Evolutionary conservation across 352 stramenopile species (phyloP).

Genomic region (Phytophthora fragariaefolia): DNA sequence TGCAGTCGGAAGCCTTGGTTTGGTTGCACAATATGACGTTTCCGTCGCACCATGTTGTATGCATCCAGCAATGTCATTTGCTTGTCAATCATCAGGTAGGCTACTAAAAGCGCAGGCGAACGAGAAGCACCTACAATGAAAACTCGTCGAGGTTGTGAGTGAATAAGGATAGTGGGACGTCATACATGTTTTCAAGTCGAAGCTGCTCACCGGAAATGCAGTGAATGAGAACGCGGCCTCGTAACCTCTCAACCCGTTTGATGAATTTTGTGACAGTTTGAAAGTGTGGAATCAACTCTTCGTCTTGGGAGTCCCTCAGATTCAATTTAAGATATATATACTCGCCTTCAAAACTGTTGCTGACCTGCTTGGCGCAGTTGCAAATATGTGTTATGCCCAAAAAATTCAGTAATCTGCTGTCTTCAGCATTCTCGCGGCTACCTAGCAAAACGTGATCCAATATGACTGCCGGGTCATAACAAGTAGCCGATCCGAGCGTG

Average conservation of each 20-base stretch:
- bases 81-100: slow-evolving; percentile 79
- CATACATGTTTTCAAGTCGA: not conserved
- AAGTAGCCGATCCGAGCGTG: slow-evolving; percentile 24
- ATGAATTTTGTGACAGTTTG: slow-evolving; percentile 61
- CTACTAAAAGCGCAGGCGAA: slow-evolving; percentile 61
- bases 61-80: slow-evolving; percentile 59
- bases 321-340: slow-evolving; percentile 72
- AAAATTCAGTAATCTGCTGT: slow-evolving; percentile 46
- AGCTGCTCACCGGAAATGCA: slow-evolving; percentile 48
- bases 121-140: slow-evolving; percentile 50
- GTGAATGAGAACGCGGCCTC: slow-evolving; percentile 61
- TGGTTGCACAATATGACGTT: slow-evolving; percentile 53
- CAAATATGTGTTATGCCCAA: slow-evolving; percentile 67
- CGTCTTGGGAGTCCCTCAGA: slow-evolving; percentile 54
- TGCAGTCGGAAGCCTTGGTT: slow-evolving; percentile 72
- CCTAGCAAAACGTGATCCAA: slow-evolving; percentile 61
- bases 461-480: slow-evolving; percentile 41
- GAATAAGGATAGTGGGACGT: not conserved
- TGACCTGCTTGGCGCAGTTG: slow-evolving; percentile 60
- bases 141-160: not conserved
- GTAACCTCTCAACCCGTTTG: slow-evolving; percentile 54
- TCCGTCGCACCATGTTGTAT: slow-evolving; percentile 60
- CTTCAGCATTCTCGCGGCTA: slow-evolving; percentile 47
- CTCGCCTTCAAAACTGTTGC: slow-evolving; percentile 70
- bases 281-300: slow-evolving; percentile 64